Conservation (phyloP, 495 filamentous ascomycete genomes). For the Penicillium manginii region DNA sequence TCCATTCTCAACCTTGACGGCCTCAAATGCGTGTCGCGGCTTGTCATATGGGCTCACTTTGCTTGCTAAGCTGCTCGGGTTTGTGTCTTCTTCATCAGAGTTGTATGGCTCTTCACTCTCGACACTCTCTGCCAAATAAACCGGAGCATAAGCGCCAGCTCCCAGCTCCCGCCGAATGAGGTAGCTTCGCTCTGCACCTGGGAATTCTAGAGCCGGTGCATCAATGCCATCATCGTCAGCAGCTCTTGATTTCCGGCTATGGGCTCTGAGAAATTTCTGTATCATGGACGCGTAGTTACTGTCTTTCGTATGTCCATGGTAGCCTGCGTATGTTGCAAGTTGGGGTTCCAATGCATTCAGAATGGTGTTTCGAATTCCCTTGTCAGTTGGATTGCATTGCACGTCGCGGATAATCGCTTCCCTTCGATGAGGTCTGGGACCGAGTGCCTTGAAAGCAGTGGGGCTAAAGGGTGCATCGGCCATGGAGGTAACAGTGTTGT, state of each 20-base stretch:
- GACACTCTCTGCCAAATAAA: conserved; percentile 85
- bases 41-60: conserved; percentile 26
- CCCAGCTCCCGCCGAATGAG: conserved; percentile 86
- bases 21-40: conserved; percentile 66
- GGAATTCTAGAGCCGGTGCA: conserved; percentile 70
- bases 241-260: conserved; percentile 62
- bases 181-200: conserved; percentile 61
- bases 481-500: conserved; percentile 36
- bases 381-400: conserved; percentile 88
- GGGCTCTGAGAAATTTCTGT: conserved; percentile 72
- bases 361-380: conserved; percentile 71
- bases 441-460: conserved; percentile 50
- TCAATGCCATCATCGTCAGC: conserved; percentile 56
- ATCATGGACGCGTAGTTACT: conserved; percentile 72
- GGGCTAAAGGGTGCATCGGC: conserved; percentile 47
- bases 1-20: conserved; percentile 85
- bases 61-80: conserved; percentile 24
- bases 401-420: conserved; percentile 76
- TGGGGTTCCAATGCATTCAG: conserved; percentile 70
- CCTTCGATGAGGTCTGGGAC: conserved; percentile 25
- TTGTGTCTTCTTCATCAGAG: conserved; percentile 41
- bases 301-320: conserved; percentile 65
- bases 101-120: conserved; percentile 45
- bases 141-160: conserved; percentile 90
- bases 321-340: conserved; percentile 74